Evolutionary conservation across 352 stramenopile species (phyloP).

Genomic region (Phytophthora quininea): DNA sequence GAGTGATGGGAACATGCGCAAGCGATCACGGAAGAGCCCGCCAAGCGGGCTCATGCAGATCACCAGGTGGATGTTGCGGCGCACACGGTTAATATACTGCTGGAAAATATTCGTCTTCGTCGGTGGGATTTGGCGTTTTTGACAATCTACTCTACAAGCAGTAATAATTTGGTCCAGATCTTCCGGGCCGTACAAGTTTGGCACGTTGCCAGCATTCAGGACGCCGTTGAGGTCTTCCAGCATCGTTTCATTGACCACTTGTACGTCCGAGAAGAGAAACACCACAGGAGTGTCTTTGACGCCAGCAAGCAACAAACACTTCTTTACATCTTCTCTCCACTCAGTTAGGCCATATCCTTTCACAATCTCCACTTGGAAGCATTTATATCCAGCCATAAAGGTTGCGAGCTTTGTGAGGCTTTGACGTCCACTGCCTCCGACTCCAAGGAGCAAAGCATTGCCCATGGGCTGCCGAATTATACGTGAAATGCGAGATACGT

Average conservation of each 20-base stretch:
- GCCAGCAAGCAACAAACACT: constrained; percentile 87
- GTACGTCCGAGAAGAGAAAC: constrained; percentile 95
- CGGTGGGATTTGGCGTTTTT: constrained; percentile 89
- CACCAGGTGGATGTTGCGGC: constrained; percentile 92
- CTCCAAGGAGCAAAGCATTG: constrained; percentile 92
- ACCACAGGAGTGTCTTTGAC: constrained; percentile 92
- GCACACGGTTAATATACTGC: constrained; percentile 93
- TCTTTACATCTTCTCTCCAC: constrained; percentile 95
- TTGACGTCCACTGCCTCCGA: constrained; percentile 93
- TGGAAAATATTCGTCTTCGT: constrained; percentile 96
- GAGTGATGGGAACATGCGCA: constrained; percentile 90
- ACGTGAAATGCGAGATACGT: constrained; percentile 83
- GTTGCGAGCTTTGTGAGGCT: constrained; percentile 92
- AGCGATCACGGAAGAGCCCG: constrained; percentile 75
- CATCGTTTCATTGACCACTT: constrained; percentile 96
- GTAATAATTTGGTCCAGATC: constrained; percentile 93
- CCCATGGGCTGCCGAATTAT: constrained; percentile 87
- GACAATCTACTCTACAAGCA: constrained; percentile 90
- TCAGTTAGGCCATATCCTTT: constrained; percentile 94
- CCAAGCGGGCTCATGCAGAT: constrained; percentile 90
- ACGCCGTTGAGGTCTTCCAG: constrained; percentile 95
- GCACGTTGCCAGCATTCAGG: constrained; percentile 96
- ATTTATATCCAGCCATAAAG: constrained; percentile 93
- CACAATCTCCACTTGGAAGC: constrained; percentile 95
- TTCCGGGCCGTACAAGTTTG: constrained; percentile 93